These are phyloP conservation scores for Lipomyces yarrowii DNA, from an alignment of 1,139 yeast species.

Conservation along the genomic window DNA sequence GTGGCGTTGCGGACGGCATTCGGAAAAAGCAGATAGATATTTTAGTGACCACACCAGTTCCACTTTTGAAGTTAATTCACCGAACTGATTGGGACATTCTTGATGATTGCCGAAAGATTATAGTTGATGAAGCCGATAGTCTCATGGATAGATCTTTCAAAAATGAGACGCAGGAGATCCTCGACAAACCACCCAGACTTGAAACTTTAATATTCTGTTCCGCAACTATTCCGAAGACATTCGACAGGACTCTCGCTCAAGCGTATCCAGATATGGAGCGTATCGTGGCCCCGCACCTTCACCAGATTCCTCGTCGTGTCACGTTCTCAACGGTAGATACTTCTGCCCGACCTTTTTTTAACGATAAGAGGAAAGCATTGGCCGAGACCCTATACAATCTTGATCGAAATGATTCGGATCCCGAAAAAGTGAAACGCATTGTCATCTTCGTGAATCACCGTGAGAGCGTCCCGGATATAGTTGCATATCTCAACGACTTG, in stretches of 20 bases:
- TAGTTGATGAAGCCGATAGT: constrained; percentile 96
- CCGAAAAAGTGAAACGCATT: constrained; percentile 75
- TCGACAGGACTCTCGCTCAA: constrained; percentile 61
- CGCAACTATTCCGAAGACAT: constrained; percentile 85
- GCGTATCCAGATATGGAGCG: constrained; percentile 69
- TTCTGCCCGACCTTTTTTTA: constrained; percentile 64
- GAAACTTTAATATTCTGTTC: constrained; percentile 75
- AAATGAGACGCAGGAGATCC: constrained; percentile 61
- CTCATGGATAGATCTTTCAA: constrained; percentile 83
- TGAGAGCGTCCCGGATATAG: constrained; percentile 62
- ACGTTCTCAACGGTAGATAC: constrained; percentile 78
- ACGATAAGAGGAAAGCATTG: constrained; percentile 78
- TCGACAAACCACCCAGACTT: constrained; percentile 53
- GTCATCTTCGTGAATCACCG: constrained; percentile 83
- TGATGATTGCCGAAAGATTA: constrained; percentile 54
- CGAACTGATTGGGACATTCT: constrained; percentile 29
- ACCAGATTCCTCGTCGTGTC: constrained; percentile 75
- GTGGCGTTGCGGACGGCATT: constrained; percentile 38
- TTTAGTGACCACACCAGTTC: constrained; percentile 76
- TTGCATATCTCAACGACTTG: constrained; percentile 56
- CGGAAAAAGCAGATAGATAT: constrained; percentile 66
- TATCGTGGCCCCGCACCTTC: constrained; percentile 79
- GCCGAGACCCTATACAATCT: constrained; percentile 90
- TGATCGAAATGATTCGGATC: constrained; percentile 69
- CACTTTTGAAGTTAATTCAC: constrained; percentile 26